These are phyloP conservation scores for Coemansia sp. DNA, from an alignment of 192 early-diverging fungal genomes.

Conservation along the genomic window DNA sequence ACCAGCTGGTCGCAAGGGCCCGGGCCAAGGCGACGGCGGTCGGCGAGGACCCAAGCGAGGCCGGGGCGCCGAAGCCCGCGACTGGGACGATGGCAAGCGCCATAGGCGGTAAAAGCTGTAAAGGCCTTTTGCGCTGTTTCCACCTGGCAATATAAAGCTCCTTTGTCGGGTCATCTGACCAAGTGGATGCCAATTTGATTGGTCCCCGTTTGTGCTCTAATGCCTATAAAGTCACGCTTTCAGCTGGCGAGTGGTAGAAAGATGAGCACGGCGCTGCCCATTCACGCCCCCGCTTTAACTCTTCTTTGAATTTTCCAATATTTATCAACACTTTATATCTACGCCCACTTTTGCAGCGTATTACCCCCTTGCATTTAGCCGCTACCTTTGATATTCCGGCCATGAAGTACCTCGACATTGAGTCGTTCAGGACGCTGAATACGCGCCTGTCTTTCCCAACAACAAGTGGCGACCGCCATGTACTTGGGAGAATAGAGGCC, in stretches of 20 bases:
- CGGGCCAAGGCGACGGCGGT: constrained; percentile 10
- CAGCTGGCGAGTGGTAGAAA: neutral
- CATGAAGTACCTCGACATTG: constrained; percentile 90
- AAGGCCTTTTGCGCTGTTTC: neutral
- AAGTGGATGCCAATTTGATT: neutral
- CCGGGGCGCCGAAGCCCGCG: constrained; percentile 19
- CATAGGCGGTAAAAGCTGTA: constrained; percentile 16
- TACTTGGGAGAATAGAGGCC: constrained; percentile 84
- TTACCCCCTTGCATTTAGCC: constrained; percentile 3
- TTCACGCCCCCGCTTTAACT: neutral
- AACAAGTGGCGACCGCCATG: constrained; percentile 75
- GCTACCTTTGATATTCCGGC: neutral
- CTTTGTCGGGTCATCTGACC: constrained; percentile 9
- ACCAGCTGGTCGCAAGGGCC: constrained; percentile 14
- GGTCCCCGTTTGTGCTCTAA: neutral
- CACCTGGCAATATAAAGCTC: neutral
- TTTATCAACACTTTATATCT: constrained; percentile 1
- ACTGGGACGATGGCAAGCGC: constrained; percentile 35
- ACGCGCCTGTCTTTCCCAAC: constrained; percentile 76
- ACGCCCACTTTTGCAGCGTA: neutral
- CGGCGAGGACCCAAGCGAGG: constrained; percentile 32
- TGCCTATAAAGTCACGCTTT: neutral
- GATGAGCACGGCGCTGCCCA: neutral
- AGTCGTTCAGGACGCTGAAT: constrained; percentile 82
- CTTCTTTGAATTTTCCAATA: constrained; percentile 1